Percentiles rank a stretch among this genome's conserved stretches.
These are phyloP conservation scores for Nidula niveotomentosa DNA, from an alignment of 1,284 basidiomycete species.

Conservation along the genomic window DNA sequence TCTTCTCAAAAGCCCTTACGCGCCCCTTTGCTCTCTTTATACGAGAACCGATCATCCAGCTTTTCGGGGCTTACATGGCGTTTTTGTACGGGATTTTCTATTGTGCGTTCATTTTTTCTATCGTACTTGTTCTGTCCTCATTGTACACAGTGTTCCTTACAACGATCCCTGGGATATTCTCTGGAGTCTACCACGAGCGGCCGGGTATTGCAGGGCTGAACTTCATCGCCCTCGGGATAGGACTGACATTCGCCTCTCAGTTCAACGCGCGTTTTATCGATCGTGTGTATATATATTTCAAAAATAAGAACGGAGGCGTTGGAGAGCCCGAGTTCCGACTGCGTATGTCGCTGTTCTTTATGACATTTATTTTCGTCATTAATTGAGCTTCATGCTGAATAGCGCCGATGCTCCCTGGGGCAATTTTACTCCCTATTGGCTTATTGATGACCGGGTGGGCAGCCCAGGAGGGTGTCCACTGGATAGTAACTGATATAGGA, in stretches of 20 bases:
- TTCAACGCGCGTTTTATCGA: constrained; percentile 60
- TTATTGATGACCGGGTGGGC: constrained; percentile 70
- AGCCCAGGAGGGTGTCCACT: constrained; percentile 51
- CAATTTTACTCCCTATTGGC: constrained; percentile 53
- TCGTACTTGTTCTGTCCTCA: neutral
- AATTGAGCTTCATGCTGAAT: neutral
- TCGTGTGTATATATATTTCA: constrained; percentile 49
- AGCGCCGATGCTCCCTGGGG: constrained; percentile 61
- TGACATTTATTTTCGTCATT: constrained; percentile 3
- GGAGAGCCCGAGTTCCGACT: constrained; percentile 61
- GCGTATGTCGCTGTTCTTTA: constrained; percentile 24
- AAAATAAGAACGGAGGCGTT: constrained; percentile 46
- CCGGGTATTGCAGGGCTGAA: constrained; percentile 60
- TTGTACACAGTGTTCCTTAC: constrained; percentile 49
- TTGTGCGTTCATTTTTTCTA: constrained; percentile 30
- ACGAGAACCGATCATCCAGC: constrained; percentile 38
- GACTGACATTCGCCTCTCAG: constrained; percentile 53
- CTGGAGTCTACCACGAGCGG: constrained; percentile 44
- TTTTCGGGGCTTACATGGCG: constrained; percentile 44
- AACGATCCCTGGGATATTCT: constrained; percentile 63
- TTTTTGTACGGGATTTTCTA: constrained; percentile 52
- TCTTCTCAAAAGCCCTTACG: constrained; percentile 37
- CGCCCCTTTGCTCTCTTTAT: constrained; percentile 40
- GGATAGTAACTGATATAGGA: constrained; percentile 73
- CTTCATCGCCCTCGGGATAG: constrained; percentile 65